phyloP scores from a whole-genome alignment of 176 grass and related monocot genomes.

The Triticum dicoccoides region DNA sequence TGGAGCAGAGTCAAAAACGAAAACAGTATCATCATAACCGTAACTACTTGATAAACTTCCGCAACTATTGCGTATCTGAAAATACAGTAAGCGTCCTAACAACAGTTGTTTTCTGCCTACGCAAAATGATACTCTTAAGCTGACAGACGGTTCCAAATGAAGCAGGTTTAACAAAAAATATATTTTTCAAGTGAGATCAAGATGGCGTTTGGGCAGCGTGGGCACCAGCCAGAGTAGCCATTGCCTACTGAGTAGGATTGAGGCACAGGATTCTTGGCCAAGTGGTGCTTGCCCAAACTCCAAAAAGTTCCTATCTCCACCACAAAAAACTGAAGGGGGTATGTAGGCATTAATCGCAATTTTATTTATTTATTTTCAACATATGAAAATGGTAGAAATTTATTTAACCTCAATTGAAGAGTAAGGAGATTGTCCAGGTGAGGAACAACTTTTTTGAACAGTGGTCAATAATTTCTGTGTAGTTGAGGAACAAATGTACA shows the following conservation, averaged over 20 bases:
- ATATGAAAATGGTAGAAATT: not conserved
- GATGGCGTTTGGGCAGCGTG: not conserved
- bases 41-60: not conserved
- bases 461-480: not conserved
- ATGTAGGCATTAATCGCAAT: not conserved
- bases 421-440: not conserved
- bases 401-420: not conserved
- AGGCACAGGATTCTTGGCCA: not conserved
- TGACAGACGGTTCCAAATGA: not conserved
- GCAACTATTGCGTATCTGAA: not conserved
- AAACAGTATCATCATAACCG: not conserved
- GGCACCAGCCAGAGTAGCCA: not conserved
- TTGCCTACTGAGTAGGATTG: not conserved
- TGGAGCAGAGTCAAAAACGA: conserved; percentile 6
- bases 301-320: not conserved
- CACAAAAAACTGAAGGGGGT: not conserved
- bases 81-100: not conserved
- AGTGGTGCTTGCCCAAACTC: not conserved
- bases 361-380: not conserved
- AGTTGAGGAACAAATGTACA: not conserved
- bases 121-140: not conserved
- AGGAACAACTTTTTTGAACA: not conserved
- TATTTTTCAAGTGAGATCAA: not conserved
- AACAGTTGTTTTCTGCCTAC: not conserved
- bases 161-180: not conserved